These are phyloP conservation scores for Quercus mongolica DNA, from an alignment of 306 rosid species.

Conservation along the genomic window DNA sequence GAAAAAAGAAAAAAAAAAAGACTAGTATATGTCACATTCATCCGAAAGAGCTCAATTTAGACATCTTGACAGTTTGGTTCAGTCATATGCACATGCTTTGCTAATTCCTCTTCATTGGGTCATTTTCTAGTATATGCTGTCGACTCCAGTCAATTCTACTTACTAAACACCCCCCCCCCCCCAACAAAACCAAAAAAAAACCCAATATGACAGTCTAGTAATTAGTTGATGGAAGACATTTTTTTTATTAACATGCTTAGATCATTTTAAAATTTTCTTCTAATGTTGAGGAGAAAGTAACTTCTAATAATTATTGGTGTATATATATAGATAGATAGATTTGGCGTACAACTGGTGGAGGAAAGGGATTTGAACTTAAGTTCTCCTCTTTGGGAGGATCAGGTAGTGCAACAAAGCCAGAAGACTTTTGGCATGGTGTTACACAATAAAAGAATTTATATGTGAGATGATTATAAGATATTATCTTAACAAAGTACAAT, in stretches of 20 bases:
- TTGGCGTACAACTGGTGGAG: too few relatives aligned
- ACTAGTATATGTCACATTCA: background rate
- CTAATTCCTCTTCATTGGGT: background rate
- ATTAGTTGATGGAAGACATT: background rate
- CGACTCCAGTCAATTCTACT: background rate
- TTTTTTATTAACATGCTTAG: background rate
- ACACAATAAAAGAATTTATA: too few relatives aligned
- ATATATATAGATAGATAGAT: background rate
- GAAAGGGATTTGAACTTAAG: too few relatives aligned
- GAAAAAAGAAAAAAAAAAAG: background rate
- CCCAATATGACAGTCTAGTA: background rate
- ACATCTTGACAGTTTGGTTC: background rate
- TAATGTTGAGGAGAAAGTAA: background rate
- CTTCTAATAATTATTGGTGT: background rate
- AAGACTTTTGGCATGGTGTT: too few relatives aligned
- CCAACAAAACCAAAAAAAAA: too few relatives aligned
- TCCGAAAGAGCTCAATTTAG: background rate
- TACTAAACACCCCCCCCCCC: too few relatives aligned
- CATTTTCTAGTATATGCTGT: background rate
- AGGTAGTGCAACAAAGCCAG: too few relatives aligned
- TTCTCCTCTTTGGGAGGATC: too few relatives aligned
- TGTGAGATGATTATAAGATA: too few relatives aligned
- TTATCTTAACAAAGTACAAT: too few relatives aligned
- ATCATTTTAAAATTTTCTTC: background rate
- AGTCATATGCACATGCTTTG: background rate